phyloP scores from a whole-genome alignment of 345 rosid species.

The Lenwebbia sp. region DNA sequence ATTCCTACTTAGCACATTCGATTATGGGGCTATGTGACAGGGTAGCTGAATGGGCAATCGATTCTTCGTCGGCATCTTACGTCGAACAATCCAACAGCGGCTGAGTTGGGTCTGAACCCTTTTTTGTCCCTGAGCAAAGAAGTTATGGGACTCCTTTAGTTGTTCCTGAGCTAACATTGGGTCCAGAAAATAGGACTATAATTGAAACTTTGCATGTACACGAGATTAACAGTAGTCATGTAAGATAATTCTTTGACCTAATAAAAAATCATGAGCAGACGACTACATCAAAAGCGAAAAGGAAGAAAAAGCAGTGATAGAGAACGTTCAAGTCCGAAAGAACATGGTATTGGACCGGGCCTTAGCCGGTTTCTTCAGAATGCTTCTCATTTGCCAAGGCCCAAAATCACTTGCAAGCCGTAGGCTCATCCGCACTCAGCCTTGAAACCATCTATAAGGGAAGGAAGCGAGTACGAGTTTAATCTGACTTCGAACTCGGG shows the following conservation, averaged over 20 bases:
- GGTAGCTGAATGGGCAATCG: neutral
- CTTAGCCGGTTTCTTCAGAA: neutral
- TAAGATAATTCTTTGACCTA: neutral
- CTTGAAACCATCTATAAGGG: neutral
- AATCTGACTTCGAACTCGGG: neutral
- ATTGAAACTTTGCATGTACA: neutral
- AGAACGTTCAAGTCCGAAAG: neutral
- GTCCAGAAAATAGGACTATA: neutral
- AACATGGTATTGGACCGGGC: neutral
- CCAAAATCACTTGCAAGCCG: neutral
- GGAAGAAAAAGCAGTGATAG: neutral
- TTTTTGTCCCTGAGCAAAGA: neutral
- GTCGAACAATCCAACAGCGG: neutral
- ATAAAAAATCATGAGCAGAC: neutral
- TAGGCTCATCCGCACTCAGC: neutral
- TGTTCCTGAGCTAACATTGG: neutral
- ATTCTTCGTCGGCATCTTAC: neutral
- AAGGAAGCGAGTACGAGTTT: neutral
- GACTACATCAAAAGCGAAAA: neutral
- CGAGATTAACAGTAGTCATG: neutral
- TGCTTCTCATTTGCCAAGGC: neutral
- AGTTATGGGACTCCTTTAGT: neutral
- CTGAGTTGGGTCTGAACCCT: neutral
- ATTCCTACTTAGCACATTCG: neutral
- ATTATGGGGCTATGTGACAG: neutral